A percentile compares a stretch with the other conserved stretches of the same genome.
phyloP scores from a whole-genome alignment of 805 yeast genomes.

The Suhomyces vadensis region DNA sequence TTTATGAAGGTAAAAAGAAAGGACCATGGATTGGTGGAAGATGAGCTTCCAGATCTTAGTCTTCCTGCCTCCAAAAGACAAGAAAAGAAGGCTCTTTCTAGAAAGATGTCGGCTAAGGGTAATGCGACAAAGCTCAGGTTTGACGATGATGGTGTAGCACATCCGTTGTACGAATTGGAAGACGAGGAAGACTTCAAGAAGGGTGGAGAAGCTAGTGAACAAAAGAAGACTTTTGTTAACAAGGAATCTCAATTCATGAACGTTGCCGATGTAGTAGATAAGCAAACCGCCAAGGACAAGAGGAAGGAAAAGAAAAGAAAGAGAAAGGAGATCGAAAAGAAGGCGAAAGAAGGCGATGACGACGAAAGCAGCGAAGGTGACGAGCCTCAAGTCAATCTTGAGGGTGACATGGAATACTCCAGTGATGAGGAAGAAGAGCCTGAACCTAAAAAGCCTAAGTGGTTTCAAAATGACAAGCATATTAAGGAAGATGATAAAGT shows the following conservation, averaged over 20 bases:
- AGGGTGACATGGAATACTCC: constrained; percentile 44
- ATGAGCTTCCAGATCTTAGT: constrained; percentile 60
- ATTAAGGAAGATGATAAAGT: constrained; percentile 35
- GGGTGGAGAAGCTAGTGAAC: constrained; percentile 67
- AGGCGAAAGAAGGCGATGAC: constrained; percentile 43
- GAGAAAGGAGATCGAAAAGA: constrained; percentile 76
- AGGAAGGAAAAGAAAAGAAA: constrained; percentile 85
- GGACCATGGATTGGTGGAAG: constrained; percentile 69
- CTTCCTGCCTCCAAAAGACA: constrained; percentile 80
- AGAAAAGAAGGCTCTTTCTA: constrained; percentile 82
- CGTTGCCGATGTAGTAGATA: constrained; percentile 74
- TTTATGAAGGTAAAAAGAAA: constrained; percentile 78
- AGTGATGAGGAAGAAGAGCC: constrained; percentile 36
- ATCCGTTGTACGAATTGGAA: constrained; percentile 86
- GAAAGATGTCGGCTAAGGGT: constrained; percentile 66
- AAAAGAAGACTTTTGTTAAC: constrained; percentile 64
- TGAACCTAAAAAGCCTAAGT: constrained; percentile 45
- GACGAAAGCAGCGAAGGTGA: constrained; percentile 36
- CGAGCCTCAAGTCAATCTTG: constrained; percentile 42
- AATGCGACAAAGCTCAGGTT: constrained; percentile 77
- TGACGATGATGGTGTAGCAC: constrained; percentile 94
- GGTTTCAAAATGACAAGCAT: constrained; percentile 46
- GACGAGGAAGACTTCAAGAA: constrained; percentile 83
- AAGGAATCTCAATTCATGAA: constrained; percentile 72
- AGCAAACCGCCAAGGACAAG: constrained; percentile 71